phyloP scores from a whole-genome alignment of 371 early-diverging fungal genomes.

The Capniomyces stellatus region DNA sequence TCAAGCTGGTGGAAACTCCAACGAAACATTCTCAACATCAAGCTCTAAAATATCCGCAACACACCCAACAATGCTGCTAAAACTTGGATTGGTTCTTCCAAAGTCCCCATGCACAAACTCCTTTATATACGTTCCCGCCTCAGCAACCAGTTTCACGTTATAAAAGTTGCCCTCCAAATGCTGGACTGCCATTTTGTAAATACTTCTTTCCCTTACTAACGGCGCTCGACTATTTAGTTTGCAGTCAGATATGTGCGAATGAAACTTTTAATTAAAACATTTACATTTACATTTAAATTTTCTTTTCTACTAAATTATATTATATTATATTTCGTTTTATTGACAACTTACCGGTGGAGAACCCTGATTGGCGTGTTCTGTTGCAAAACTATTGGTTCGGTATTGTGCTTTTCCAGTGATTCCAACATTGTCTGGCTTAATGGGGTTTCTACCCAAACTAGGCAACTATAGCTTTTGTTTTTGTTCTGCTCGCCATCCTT shows the following conservation, averaged over 20 bases:
- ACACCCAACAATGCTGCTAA: conserved; percentile 37
- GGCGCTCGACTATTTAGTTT: too few relatives aligned
- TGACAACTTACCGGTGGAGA: conserved; percentile 41
- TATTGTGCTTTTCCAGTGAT: conserved; percentile 28
- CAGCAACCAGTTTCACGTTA: conserved; percentile 49
- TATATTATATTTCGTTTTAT: too few relatives aligned
- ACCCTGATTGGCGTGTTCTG: conserved; percentile 95
- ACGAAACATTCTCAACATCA: conserved; percentile 24
- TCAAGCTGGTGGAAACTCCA: conserved; percentile 17
- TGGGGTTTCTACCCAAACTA: conserved; percentile 46
- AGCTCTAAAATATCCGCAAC: conserved; percentile 66
- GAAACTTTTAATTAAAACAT: too few relatives aligned
- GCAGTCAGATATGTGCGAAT: too few relatives aligned
- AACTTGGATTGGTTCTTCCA: conserved; percentile 74
- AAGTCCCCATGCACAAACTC: conserved; percentile 96
- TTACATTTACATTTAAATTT: too few relatives aligned
- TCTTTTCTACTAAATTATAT: too few relatives aligned
- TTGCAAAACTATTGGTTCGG: conserved; percentile 36
- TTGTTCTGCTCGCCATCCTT: conserved; percentile 73
- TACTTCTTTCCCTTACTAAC: conserved; percentile 45
- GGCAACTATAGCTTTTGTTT: conserved; percentile 61
- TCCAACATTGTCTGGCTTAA: conserved; percentile 33
- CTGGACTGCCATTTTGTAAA: conserved; percentile 29
- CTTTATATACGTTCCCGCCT: conserved; percentile 96
- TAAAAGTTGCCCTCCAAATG: conserved; percentile 29